Evolutionary conservation across 371 early-diverging fungal genomes (phyloP), one percentile per base, ranked within the genome.

Genomic region (Mortierella sp.): DNA sequence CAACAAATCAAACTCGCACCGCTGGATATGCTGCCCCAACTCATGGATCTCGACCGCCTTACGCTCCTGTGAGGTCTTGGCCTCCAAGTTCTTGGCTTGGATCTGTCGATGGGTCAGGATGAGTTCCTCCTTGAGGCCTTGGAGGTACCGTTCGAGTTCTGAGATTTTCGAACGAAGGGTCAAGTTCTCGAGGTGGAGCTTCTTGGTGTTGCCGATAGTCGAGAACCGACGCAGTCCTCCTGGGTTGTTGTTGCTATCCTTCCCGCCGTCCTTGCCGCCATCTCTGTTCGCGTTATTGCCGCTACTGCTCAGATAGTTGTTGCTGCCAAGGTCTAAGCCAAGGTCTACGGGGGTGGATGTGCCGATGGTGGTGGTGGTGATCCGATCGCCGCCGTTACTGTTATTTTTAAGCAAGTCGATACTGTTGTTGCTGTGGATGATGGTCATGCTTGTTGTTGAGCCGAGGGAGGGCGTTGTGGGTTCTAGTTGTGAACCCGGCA

Each of bases 1-100:
- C 56, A 77, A 32, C 35, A 82, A 65, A 32, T 82, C 80, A 35
- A 32, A 38, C 54, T 85, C 85, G 14, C 79, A 85, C 27, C 79
- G 75, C 38, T 85, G 85, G 46, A 85, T 82, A 74, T 82, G 86
- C 21, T 82, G 79, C 0, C 72, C 77, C 29, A 79, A 70, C 48
- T 82, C 86, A 46, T 86, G 77, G n/a, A 84, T 81, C 79, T 84
- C 84, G 55, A 81, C 76, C 35, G 74, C 70, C 35, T 81, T 84
- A 1, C 78, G 82, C 5, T 86, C 82, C 29, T 79, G 72, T 4
- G 49, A 27, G 10, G 38, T 32, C 70, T 77, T 78, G 72, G 80
- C 75, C 35, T 86, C 82, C 10, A 60, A 35, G 27, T 76, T 75
- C 72, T 86, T 82, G 60, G 70, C 10, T 27, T 77, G 82, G 46